Evolutionary conservation across 129 eudicot species (phyloP), one percentile per base, ranked within the genome.

Genomic region (Rutidosis leptorrhynchoides): DNA sequence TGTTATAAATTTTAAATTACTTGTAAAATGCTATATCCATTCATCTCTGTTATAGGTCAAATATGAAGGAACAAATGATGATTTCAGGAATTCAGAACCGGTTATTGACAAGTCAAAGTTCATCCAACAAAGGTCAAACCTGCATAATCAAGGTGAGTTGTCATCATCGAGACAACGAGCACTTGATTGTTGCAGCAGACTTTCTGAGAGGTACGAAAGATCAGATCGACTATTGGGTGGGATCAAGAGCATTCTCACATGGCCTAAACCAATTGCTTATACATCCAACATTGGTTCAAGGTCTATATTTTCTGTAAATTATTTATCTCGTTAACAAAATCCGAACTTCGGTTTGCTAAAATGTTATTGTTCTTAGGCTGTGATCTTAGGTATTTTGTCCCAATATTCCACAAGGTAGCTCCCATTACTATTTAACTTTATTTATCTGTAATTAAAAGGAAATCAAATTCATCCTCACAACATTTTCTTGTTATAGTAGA

Each of bases 21-120:
- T 1, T 29, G 53, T 15, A 74, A 74, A 57, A 49, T 37, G 69
- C 53, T 72, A 63, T 68, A 71, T 54, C 59, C 37, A 49, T 29
- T 64, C 73, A 21, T 71, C 32, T 72, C 14, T 77, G 62, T 80
- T 79, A 76, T 76, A 79, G 84, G 84, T 76, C 46, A 46, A 30
- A 53, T 55, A 65, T 52, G 76, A 55, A 75, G 81, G 72, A 72
- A 73, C 66, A 74, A 76, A 72, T 4, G 58, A 70, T 30, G 80
- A 70, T n/a, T 72, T 40, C 71, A 64, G 29, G 72, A 60, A 68
- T 64, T 48, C 32, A 49, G 78, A 82, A 49, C 60, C 26, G 24
- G 19, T 32, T 46, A 37, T 56, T 11, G 59, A 67, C 37, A 55
- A 63, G 30, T 58, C 74, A 72, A 68, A 52, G 35, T 16, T 69